Evolutionary conservation across 2,329 filamentous ascomycete genomes (phyloP).

Genomic region (Leptosphaerulina australis): DNA sequence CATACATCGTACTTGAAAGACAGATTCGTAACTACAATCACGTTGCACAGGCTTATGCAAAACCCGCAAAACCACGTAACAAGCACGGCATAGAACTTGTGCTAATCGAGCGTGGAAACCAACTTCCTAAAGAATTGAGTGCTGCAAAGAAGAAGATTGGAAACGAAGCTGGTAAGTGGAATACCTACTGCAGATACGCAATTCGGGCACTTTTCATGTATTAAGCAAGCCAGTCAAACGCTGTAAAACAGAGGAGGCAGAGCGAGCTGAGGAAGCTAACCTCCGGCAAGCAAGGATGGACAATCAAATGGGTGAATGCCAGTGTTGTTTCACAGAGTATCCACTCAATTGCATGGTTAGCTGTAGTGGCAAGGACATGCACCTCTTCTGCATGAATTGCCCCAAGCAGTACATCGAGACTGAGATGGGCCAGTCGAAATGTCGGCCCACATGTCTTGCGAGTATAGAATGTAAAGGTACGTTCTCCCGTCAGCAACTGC

Average conservation of each 20-base stretch:
- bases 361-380: conserved; percentile 64
- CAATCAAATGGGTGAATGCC: conserved; percentile 66
- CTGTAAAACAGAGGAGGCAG: conserved; percentile 29
- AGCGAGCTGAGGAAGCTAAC: conserved; percentile 46
- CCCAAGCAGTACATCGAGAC: conserved; percentile 68
- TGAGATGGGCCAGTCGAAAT: conserved; percentile 71
- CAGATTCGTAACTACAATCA: conserved; percentile 33
- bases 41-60: conserved; percentile 24
- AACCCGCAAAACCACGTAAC: conserved; percentile 28
- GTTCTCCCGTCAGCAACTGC: conserved; percentile 64
- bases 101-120: conserved; percentile 32
- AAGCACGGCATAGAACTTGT: conserved; percentile 26
- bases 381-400: conserved; percentile 75
- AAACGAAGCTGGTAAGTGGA: conserved; percentile 25
- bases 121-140: conserved; percentile 39
- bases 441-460: conserved; percentile 73
- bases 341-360: conserved; percentile 71
- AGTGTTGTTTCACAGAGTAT: conserved; percentile 73
- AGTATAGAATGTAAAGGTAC: conserved; percentile 61
- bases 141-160: conserved; percentile 39
- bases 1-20: conserved; percentile 44
- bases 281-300: conserved; percentile 30
- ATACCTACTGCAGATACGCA: not conserved
- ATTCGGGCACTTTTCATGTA: not conserved
- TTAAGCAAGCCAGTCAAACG: conserved; percentile 33